These are phyloP conservation scores for Rhizoclosmatium globosum DNA, from an alignment of 192 early-diverging fungal genomes.

Conservation along the genomic window DNA sequence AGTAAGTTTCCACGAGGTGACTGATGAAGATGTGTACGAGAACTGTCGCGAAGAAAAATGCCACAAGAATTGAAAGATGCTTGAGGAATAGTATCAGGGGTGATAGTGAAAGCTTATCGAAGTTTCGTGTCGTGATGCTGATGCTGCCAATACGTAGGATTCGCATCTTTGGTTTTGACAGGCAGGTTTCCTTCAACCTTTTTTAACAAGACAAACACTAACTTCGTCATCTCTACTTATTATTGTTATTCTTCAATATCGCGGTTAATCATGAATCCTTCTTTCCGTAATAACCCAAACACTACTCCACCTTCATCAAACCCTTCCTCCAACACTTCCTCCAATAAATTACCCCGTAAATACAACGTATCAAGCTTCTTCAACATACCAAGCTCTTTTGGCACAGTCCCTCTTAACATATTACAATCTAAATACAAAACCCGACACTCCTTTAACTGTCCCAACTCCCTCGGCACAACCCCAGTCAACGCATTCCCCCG, in stretches of 20 bases:
- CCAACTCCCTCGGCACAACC: conserved; percentile 1
- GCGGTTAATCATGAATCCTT: neutral
- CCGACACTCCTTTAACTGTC: neutral
- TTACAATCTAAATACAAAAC: conserved; percentile 13
- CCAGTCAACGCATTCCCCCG: conserved; percentile 13
- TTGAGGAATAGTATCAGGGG: too few species aligned
- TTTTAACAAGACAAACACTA: too few species aligned
- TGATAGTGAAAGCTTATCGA: too few species aligned
- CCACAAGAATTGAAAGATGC: neutral
- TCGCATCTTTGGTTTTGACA: too few species aligned
- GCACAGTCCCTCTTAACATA: neutral
- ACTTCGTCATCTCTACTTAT: too few species aligned
- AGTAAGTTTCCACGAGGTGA: neutral
- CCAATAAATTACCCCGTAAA: neutral
- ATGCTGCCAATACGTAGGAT: too few species aligned
- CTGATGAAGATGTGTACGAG: neutral
- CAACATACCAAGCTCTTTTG: neutral
- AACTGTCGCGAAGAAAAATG: neutral
- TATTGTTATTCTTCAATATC: too few species aligned
- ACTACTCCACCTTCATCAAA: neutral
- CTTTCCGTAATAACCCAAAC: neutral
- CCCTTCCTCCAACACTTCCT: neutral
- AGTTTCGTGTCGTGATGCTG: too few species aligned
- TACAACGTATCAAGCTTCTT: neutral
- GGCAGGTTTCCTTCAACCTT: too few species aligned